These are phyloP conservation scores for Fulvia fulva DNA, from an alignment of 2,329 filamentous ascomycete species.

Conservation along the genomic window DNA sequence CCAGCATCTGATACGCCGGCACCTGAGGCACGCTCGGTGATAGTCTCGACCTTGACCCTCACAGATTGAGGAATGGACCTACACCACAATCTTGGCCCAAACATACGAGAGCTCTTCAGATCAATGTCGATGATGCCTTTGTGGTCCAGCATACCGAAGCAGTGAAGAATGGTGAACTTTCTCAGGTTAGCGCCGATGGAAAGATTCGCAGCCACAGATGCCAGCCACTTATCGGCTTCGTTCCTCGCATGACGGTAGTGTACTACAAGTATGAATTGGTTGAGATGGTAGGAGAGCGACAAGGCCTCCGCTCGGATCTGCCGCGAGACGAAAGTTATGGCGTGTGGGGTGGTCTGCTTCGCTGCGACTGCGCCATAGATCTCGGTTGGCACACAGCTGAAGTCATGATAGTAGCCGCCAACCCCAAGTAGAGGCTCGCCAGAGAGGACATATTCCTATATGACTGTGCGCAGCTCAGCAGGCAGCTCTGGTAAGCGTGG, in stretches of 20 bases:
- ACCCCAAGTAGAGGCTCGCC: background rate
- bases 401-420: background rate
- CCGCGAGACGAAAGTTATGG: slow-evolving; percentile 10
- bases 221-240: slow-evolving; percentile 11
- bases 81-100: too few relatives aligned
- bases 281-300: slow-evolving; percentile 14
- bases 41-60: too few relatives aligned
- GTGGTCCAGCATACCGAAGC: slow-evolving; percentile 16
- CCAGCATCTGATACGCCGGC: too few relatives aligned
- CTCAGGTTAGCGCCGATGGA: slow-evolving; percentile 5
- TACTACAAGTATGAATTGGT: slow-evolving; percentile 11
- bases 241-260: slow-evolving; percentile 11
- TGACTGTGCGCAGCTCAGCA: background rate
- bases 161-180: slow-evolving; percentile 13
- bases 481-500: background rate
- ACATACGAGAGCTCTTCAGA: too few relatives aligned
- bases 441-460: background rate
- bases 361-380: slow-evolving; percentile 6
- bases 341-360: slow-evolving; percentile 3
- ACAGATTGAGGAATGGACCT: too few relatives aligned
- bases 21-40: too few relatives aligned
- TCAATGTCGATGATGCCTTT: slow-evolving; percentile 14
- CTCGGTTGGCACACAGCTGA: background rate
- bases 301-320: slow-evolving; percentile 11
- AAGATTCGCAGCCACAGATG: background rate